Percentiles rank a stretch among this genome's conserved stretches.
Evolutionary conservation across 2,329 filamentous ascomycete species (phyloP).

Genomic region (Tolypocladium ovalisporum): DNA sequence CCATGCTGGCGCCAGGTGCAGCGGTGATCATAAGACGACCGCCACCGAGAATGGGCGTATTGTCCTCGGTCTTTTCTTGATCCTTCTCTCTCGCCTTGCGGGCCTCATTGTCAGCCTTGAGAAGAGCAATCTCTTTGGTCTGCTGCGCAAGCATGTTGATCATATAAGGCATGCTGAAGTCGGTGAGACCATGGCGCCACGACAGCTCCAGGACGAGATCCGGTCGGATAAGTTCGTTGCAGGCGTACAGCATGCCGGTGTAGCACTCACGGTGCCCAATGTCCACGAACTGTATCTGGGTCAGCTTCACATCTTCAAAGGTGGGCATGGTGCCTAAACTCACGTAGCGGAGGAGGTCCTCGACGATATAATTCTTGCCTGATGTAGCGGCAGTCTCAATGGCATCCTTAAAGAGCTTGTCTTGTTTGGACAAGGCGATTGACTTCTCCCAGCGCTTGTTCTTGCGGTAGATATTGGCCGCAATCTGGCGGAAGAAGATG

Average conservation of each 20-base stretch:
- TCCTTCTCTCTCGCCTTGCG: constrained; percentile 67
- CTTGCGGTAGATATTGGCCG: constrained; percentile 97
- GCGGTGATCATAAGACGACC: constrained; percentile 92
- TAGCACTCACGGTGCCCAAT: constrained; percentile 99
- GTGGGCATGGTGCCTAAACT: constrained; percentile 35
- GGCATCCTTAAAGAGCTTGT: constrained; percentile 98
- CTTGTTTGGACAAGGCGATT: constrained; percentile 93
- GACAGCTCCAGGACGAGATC: constrained; percentile 92
- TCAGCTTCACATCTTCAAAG: background rate
- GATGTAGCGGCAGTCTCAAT: constrained; percentile 96
- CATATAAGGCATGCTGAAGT: constrained; percentile 99
- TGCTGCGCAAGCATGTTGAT: constrained; percentile 96
- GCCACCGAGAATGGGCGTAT: constrained; percentile 82
- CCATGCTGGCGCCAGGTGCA: constrained; percentile 52
- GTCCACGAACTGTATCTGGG: constrained; percentile 70
- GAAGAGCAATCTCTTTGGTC: constrained; percentile 67
- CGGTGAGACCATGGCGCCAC: constrained; percentile 86
- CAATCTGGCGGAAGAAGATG: constrained; percentile 98
- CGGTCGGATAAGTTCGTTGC: constrained; percentile 91
- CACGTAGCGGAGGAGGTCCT: constrained; percentile 93
- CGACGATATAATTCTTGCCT: constrained; percentile 80
- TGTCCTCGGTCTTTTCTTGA: constrained; percentile 78
- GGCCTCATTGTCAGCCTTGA: constrained; percentile 95
- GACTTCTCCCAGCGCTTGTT: constrained; percentile 99
- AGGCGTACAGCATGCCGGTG: constrained; percentile 98